Percentiles rank a stretch among this genome's conserved stretches.
These are phyloP conservation scores for Colletotrichum spinosum DNA, from an alignment of 2,329 filamentous ascomycete species.

Conservation along the genomic window DNA sequence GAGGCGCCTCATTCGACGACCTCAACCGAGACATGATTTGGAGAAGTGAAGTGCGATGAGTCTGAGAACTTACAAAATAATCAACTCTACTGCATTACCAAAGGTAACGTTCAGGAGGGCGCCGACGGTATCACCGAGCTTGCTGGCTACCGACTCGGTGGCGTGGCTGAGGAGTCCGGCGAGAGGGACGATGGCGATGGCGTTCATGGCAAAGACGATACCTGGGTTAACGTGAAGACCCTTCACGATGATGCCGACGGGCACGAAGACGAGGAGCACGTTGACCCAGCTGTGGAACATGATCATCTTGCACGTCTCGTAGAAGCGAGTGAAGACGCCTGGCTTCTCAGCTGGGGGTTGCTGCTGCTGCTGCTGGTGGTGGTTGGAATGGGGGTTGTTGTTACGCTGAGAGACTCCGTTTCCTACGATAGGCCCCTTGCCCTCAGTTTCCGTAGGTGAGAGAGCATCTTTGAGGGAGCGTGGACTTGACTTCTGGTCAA, in stretches of 20 bases:
- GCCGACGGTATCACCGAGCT: slow-evolving; percentile 78
- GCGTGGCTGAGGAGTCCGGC: slow-evolving; percentile 79
- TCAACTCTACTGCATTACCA: slow-evolving; percentile 83
- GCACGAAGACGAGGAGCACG: slow-evolving; percentile 80
- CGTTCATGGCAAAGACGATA: slow-evolving; percentile 79
- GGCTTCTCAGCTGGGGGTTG: slow-evolving; percentile 11
- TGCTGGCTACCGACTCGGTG: slow-evolving; percentile 79
- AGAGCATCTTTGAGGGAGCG: slow-evolving; percentile 20
- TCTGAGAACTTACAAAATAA: slow-evolving; percentile 71
- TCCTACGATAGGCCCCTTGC: slow-evolving; percentile 68
- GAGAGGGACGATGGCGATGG: slow-evolving; percentile 79
- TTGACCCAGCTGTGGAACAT: slow-evolving; percentile 84
- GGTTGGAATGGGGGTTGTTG: slow-evolving; percentile 33
- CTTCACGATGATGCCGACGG: slow-evolving; percentile 77
- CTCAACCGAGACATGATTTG: neutral
- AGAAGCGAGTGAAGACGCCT: slow-evolving; percentile 31
- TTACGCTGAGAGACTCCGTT: slow-evolving; percentile 39
- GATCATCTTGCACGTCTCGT: slow-evolving; percentile 52
- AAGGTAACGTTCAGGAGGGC: slow-evolving; percentile 82
- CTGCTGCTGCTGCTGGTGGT: slow-evolving; percentile 14
- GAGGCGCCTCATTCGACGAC: too few relatives aligned
- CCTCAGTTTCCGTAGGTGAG: slow-evolving; percentile 62
- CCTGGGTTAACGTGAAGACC: slow-evolving; percentile 62
- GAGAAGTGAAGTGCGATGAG: neutral
- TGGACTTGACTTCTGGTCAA: slow-evolving; percentile 17